Evolutionary conservation across 352 stramenopile genomes (phyloP).

Genomic region (Pythium graminicola): DNA sequence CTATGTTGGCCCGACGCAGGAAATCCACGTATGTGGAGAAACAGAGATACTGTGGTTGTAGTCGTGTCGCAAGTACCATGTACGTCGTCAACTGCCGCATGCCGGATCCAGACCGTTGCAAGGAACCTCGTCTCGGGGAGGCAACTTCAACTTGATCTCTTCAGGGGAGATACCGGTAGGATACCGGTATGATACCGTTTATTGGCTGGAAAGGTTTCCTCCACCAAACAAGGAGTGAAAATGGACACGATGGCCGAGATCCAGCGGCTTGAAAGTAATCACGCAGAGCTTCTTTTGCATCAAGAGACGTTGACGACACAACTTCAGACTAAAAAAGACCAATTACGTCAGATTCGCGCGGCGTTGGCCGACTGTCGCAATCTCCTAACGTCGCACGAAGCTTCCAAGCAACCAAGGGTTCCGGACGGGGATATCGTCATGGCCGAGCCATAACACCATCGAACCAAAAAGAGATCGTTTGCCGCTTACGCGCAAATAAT

Average conservation of each 20-base stretch:
- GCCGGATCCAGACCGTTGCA: no score
- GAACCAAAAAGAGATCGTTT: not conserved
- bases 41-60: not conserved
- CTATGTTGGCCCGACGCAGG: not conserved
- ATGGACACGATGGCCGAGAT: slow-evolving; percentile 32
- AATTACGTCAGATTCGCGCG: slow-evolving; percentile 37
- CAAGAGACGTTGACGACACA: slow-evolving; percentile 44
- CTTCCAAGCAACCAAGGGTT: not conserved
- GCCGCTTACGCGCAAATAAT: slow-evolving; percentile 8
- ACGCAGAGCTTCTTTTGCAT: slow-evolving; percentile 53
- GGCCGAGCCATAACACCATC: not conserved
- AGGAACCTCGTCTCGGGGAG: slow-evolving; percentile 4
- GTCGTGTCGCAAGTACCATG: not conserved
- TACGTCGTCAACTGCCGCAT: slow-evolving; percentile 4
- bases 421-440: not conserved
- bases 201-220: not conserved
- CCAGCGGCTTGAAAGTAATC: slow-evolving; percentile 46
- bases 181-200: slow-evolving; percentile 11
- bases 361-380: slow-evolving; percentile 31
- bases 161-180: slow-evolving; percentile 7
- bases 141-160: not conserved
- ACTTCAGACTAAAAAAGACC: slow-evolving; percentile 32
- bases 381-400: slow-evolving; percentile 3
- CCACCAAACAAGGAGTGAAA: not conserved
- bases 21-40: not conserved